A percentile compares a stretch with the other conserved stretches of the same genome.
These are phyloP conservation scores for Thalassiosira profunda DNA, from an alignment of 108 stramenopile species.

Conservation along the genomic window DNA sequence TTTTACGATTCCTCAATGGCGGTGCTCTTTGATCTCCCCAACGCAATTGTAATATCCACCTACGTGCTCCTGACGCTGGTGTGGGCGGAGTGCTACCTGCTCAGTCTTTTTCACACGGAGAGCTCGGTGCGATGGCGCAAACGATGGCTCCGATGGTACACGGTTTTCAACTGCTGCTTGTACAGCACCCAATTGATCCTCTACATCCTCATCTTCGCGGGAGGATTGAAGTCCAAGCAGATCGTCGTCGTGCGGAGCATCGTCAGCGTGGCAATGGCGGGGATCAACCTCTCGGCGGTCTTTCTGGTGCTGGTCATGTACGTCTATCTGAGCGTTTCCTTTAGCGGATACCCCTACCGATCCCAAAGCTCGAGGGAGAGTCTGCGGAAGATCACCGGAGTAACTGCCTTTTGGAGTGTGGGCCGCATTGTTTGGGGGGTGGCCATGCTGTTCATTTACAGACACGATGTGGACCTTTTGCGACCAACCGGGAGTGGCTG, in stretches of 20 bases:
- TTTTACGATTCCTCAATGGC: slow-evolving; percentile 89
- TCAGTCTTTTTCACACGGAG: slow-evolving; percentile 76
- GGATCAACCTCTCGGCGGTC: slow-evolving; percentile 81
- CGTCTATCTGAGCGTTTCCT: slow-evolving; percentile 73
- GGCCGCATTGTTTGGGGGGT: slow-evolving; percentile 70
- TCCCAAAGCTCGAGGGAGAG: slow-evolving; percentile 43
- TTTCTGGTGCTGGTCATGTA: slow-evolving; percentile 68
- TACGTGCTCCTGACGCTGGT: slow-evolving; percentile 86
- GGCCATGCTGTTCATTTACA: slow-evolving; percentile 57
- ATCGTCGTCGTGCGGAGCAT: slow-evolving; percentile 59
- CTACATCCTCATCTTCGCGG: slow-evolving; percentile 82
- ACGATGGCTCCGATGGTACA: slow-evolving; percentile 71
- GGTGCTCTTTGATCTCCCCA: slow-evolving; percentile 89
- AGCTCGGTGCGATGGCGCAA: slow-evolving; percentile 55
- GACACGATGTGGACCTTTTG: slow-evolving; percentile 60
- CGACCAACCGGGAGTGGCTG: slow-evolving; percentile 57
- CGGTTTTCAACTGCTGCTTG: slow-evolving; percentile 83
- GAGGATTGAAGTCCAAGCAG: slow-evolving; percentile 18
- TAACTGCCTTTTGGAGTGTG: slow-evolving; percentile 60
- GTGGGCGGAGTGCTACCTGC: slow-evolving; percentile 88
- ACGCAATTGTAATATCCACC: slow-evolving; percentile 86
- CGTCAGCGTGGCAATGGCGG: slow-evolving; percentile 77
- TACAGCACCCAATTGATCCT: slow-evolving; percentile 81
- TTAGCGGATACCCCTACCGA: slow-evolving; percentile 69
- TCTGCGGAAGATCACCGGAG: slow-evolving; percentile 46